A percentile compares a stretch with the other conserved stretches of the same genome.
These are phyloP conservation scores for Sisymbrium irio DNA, from an alignment of 345 rosid genomes.

Conservation along the genomic window DNA sequence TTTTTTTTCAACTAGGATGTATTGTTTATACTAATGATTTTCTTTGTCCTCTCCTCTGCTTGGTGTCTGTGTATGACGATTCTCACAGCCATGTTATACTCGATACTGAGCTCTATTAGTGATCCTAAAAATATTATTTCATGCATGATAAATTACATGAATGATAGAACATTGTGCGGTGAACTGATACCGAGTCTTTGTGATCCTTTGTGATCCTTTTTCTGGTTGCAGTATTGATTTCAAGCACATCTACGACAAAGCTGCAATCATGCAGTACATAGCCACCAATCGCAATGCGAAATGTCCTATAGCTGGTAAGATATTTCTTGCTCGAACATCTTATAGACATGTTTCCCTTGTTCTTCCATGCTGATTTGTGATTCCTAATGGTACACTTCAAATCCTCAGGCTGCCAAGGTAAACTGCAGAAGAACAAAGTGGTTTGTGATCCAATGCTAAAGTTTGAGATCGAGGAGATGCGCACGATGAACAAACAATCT, in stretches of 20 bases:
- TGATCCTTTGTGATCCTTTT: too few relatives aligned
- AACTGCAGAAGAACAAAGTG: conserved; percentile 46
- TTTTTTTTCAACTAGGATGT: background rate
- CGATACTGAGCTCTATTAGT: background rate
- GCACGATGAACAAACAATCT: conserved; percentile 45
- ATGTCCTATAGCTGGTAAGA: conserved; percentile 79
- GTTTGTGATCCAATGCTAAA: conserved; percentile 56
- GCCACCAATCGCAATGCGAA: conserved; percentile 29
- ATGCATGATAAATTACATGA: background rate
- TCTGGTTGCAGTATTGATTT: conserved; percentile 59
- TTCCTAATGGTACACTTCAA: background rate
- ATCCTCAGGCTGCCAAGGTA: conserved; percentile 64
- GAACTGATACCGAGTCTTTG: background rate
- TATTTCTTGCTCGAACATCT: background rate
- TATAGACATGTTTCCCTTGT: background rate
- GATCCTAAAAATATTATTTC: background rate
- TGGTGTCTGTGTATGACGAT: conserved; percentile 5
- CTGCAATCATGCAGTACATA: conserved; percentile 51
- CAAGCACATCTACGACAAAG: conserved; percentile 79
- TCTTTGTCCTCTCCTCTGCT: background rate
- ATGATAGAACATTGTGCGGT: background rate
- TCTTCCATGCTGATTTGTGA: conserved; percentile 23
- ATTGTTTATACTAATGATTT: conserved; percentile 3
- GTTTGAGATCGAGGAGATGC: conserved; percentile 70
- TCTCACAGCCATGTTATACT: background rate